Evolutionary conservation across 169 alveolate species (phyloP).

Genomic region (Cryptosporidium viatorum): DNA sequence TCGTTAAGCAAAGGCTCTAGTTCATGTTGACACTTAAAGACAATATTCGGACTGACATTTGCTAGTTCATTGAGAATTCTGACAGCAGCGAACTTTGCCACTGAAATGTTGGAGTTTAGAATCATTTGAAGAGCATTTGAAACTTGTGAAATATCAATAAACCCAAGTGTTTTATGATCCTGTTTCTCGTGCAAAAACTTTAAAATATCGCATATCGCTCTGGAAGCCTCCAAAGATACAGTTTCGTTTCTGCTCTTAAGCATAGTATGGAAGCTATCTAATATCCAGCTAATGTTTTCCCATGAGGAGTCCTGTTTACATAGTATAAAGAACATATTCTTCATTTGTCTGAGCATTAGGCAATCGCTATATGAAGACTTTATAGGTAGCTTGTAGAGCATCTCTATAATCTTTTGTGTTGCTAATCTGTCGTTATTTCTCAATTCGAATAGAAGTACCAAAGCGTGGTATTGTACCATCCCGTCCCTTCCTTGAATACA

Average conservation of each 20-base stretch:
- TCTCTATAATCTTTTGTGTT: slow-evolving; percentile 81
- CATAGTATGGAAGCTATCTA: slow-evolving; percentile 77
- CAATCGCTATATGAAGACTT: slow-evolving; percentile 69
- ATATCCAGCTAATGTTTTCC: slow-evolving; percentile 59
- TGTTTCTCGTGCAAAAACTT: slow-evolving; percentile 48
- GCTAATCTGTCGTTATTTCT: slow-evolving; percentile 88
- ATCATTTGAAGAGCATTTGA: slow-evolving; percentile 82
- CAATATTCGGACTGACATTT: slow-evolving; percentile 81
- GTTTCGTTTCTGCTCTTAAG: slow-evolving; percentile 82
- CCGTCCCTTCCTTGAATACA: slow-evolving; percentile 88
- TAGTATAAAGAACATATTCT: slow-evolving; percentile 27
- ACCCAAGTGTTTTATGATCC: slow-evolving; percentile 46
- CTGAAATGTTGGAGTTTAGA: slow-evolving; percentile 85
- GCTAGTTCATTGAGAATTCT: slow-evolving; percentile 86
- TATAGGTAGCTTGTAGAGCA: slow-evolving; percentile 59
- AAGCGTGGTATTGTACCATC: slow-evolving; percentile 95
- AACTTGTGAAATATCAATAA: slow-evolving; percentile 33
- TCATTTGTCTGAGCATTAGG: slow-evolving; percentile 71
- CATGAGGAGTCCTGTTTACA: slow-evolving; percentile 15
- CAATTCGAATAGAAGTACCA: slow-evolving; percentile 92
- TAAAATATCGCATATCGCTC: slow-evolving; percentile 80
- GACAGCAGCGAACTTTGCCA: slow-evolving; percentile 90
- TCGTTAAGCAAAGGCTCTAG: slow-evolving; percentile 91
- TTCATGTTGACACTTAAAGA: slow-evolving; percentile 86
- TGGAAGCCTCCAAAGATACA: slow-evolving; percentile 86